These are phyloP conservation scores for Crithidia mellificae DNA, from an alignment of 208 protist species.

Conservation along the genomic window DNA sequence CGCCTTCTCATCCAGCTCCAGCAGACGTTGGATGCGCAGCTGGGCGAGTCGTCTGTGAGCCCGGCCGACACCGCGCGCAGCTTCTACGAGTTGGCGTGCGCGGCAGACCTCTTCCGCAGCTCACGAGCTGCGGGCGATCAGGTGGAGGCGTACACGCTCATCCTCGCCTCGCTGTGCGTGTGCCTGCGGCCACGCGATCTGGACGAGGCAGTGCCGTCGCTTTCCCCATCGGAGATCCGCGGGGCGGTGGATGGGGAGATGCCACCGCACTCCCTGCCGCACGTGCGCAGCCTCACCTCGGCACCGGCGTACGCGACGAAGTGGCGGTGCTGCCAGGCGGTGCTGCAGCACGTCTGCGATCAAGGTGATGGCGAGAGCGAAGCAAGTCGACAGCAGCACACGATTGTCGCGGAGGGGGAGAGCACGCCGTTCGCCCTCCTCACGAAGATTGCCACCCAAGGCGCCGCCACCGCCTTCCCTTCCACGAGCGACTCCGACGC, in stretches of 20 bases:
- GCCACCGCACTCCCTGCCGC: no score
- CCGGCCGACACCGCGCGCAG: slow-evolving; percentile 16
- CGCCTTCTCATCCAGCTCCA: slow-evolving; percentile 31
- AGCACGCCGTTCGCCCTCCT: slow-evolving; percentile 9
- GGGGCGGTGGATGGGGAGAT: no score
- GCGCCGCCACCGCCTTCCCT: background rate
- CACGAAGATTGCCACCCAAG: background rate
- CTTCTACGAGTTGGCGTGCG: slow-evolving; percentile 20
- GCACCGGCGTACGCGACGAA: background rate
- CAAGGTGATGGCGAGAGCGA: slow-evolving; percentile 13
- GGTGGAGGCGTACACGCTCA: slow-evolving; percentile 13
- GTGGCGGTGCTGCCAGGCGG: slow-evolving; percentile 20
- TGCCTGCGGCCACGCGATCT: background rate
- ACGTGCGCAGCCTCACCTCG: background rate
- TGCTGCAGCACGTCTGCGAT: slow-evolving; percentile 24
- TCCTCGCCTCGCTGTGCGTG: slow-evolving; percentile 22
- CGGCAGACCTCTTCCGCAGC: slow-evolving; percentile 5
- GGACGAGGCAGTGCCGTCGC: background rate
- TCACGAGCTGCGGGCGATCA: background rate
- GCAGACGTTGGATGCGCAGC: slow-evolving; percentile 20
- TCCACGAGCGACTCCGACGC: background rate
- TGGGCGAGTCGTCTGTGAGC: slow-evolving; percentile 5
- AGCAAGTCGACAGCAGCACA: background rate
- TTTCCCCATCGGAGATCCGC: background rate
- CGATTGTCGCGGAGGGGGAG: background rate